These are phyloP conservation scores for Teratosphaeria destructans DNA, from an alignment of 2,329 filamentous ascomycete genomes.

Conservation along the genomic window DNA sequence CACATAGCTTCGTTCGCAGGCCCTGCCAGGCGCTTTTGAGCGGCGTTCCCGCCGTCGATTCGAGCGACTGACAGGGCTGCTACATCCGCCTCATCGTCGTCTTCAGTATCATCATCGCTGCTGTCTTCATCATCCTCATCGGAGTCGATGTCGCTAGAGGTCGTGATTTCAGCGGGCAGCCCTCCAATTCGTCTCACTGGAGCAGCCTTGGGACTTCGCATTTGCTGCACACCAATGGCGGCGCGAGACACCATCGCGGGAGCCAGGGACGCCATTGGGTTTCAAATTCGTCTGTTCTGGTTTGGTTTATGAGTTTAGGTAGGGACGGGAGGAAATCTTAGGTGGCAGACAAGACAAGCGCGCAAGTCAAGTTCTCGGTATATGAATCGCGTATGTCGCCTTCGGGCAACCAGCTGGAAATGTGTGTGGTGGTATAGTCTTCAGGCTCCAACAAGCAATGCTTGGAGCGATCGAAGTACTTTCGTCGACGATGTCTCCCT, in stretches of 20 bases:
- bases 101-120: conserved; percentile 11
- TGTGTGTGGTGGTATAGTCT: conserved; percentile 11
- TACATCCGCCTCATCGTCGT: conserved; percentile 17
- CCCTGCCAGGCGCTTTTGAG: conserved; percentile 20
- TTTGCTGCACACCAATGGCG: not conserved
- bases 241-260: not conserved
- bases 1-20: conserved; percentile 8
- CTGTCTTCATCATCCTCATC: conserved; percentile 14
- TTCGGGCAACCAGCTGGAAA: conserved; percentile 16
- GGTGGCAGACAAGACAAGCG: not conserved
- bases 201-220: not conserved
- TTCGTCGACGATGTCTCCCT: conserved; percentile 23
- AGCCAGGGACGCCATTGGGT: not conserved
- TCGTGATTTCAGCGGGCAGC: not conserved
- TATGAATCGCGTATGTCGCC: conserved; percentile 14
- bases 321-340: not conserved
- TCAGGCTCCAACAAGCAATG: conserved; percentile 10
- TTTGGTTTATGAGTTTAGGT: not conserved
- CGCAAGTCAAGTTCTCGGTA: conserved; percentile 1
- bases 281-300: not conserved
- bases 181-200: not conserved
- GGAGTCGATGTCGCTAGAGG: not conserved
- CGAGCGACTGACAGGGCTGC: conserved; percentile 23
- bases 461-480: conserved; percentile 8
- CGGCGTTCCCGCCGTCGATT: not conserved